Evolutionary conservation across 768 basidiomycete genomes (phyloP).

Genomic region (Hydnum rufescens): DNA sequence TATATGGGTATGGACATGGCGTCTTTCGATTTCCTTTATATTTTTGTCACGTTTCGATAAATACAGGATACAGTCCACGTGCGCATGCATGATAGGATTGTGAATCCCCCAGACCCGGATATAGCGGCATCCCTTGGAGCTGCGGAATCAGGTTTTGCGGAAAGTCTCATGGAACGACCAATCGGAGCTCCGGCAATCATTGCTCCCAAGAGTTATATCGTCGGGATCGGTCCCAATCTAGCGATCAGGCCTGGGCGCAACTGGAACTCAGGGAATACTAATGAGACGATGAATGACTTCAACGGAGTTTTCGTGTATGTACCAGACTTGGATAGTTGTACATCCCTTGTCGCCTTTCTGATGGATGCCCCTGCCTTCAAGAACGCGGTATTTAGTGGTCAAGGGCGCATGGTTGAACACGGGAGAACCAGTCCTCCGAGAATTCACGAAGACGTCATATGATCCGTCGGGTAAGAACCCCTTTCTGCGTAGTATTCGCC

Average conservation of each 20-base stretch:
- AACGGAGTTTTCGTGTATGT: too few relatives aligned
- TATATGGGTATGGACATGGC: slow-evolving; percentile 54
- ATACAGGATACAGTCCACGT: slow-evolving; percentile 41
- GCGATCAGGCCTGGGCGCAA: slow-evolving; percentile 54
- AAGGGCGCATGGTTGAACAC: too few relatives aligned
- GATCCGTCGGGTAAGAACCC: slow-evolving; percentile 53
- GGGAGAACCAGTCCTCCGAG: too few relatives aligned
- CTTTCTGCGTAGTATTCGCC: slow-evolving; percentile 37
- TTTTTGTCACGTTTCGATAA: not conserved
- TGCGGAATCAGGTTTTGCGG: slow-evolving; percentile 71
- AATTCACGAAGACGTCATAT: slow-evolving; percentile 77
- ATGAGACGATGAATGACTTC: too few relatives aligned
- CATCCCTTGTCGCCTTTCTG: not conserved
- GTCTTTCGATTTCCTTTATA: not conserved
- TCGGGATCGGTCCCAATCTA: slow-evolving; percentile 74
- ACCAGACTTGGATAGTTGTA: too few relatives aligned
- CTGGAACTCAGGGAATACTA: slow-evolving; percentile 69
- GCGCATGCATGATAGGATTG: slow-evolving; percentile 53
- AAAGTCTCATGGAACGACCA: too few relatives aligned
- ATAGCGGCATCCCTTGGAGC: slow-evolving; percentile 76
- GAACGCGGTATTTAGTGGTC: slow-evolving; percentile 68
- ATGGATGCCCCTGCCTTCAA: slow-evolving; percentile 19
- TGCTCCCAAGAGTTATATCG: slow-evolving; percentile 64
- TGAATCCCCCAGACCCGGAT: slow-evolving; percentile 68
- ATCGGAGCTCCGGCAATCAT: slow-evolving; percentile 66